These are phyloP conservation scores for Crithidia brevicula DNA, from an alignment of 208 protist species.

Conservation along the genomic window DNA sequence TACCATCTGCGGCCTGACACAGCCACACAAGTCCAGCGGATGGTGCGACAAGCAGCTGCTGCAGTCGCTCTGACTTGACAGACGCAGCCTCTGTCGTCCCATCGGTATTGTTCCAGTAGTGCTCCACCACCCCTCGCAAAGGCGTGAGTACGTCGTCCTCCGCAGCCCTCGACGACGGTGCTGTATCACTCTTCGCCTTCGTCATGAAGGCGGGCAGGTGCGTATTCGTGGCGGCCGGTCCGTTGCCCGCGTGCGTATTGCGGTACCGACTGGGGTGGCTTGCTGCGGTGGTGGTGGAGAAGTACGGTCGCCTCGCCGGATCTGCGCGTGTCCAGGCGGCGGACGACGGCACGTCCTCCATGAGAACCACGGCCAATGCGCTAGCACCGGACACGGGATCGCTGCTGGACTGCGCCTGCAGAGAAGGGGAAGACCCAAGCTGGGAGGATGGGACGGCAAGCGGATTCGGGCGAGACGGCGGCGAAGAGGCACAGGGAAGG, in stretches of 20 bases:
- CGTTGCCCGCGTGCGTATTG: constrained; percentile 16
- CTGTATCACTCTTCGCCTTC: neutral
- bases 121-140: constrained; percentile 54
- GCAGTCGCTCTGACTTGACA: constrained; percentile 6
- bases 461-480: constrained; percentile 14
- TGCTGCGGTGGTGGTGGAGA: constrained; percentile 7
- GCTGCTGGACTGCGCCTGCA: neutral
- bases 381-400: no score
- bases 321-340: constrained; percentile 32
- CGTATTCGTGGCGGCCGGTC: constrained; percentile 3
- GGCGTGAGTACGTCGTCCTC: constrained; percentile 45
- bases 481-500: neutral
- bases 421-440: constrained; percentile 10
- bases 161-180: constrained; percentile 1
- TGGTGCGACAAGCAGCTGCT: constrained; percentile 13
- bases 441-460: constrained; percentile 43
- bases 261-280: neutral
- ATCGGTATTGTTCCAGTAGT: constrained; percentile 31
- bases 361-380: neutral
- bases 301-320: constrained; percentile 32
- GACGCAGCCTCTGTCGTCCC: neutral
- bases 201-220: neutral
- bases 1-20: neutral
- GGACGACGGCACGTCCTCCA: constrained; percentile 21
- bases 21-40: constrained; percentile 19